phyloP scores from a whole-genome alignment of 2,329 filamentous ascomycete genomes.

The Ascosphaera acerosa region DNA sequence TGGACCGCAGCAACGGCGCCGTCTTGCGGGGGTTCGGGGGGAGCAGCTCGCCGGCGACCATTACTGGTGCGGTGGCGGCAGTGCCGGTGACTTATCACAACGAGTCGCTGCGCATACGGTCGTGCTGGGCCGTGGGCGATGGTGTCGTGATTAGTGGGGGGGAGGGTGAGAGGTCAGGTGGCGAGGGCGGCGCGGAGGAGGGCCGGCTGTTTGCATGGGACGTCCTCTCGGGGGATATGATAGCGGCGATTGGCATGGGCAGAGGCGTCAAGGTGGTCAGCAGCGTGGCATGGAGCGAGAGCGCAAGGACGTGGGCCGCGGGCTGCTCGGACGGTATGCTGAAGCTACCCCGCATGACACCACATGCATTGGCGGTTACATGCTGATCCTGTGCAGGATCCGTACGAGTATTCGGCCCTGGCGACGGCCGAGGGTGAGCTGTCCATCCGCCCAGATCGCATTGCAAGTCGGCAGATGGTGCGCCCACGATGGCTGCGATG shows the following conservation, averaged over 20 bases:
- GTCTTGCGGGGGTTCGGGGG: constrained; percentile 47
- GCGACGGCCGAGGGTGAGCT: no score
- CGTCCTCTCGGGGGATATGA: constrained; percentile 43
- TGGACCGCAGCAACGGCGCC: constrained; percentile 52
- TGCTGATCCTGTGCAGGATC: no score
- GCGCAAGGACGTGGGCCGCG: constrained; percentile 15
- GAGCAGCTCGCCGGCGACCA: constrained; percentile 1
- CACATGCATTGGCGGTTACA: no score
- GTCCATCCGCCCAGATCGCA: no score
- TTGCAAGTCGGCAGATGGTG: no score
- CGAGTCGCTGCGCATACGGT: constrained; percentile 46
- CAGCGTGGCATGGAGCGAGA: constrained; percentile 22
- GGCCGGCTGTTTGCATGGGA: constrained; percentile 43
- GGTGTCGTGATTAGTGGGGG: constrained; percentile 58
- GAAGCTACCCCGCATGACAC: no score
- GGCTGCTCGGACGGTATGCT: constrained; percentile 19
- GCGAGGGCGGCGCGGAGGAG: constrained; percentile 22
- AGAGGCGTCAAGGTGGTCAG: constrained; percentile 19
- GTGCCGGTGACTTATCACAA: no score
- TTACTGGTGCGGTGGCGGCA: constrained; percentile 6
- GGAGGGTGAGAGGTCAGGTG: constrained; percentile 40
- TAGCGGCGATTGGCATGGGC: constrained; percentile 30
- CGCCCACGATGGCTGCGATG: no score
- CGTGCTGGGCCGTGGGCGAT: constrained; percentile 49
- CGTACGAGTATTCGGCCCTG: no score